These are phyloP conservation scores for Eucommia ulmoides DNA, from an alignment of 257 asterid species.

Conservation along the genomic window DNA sequence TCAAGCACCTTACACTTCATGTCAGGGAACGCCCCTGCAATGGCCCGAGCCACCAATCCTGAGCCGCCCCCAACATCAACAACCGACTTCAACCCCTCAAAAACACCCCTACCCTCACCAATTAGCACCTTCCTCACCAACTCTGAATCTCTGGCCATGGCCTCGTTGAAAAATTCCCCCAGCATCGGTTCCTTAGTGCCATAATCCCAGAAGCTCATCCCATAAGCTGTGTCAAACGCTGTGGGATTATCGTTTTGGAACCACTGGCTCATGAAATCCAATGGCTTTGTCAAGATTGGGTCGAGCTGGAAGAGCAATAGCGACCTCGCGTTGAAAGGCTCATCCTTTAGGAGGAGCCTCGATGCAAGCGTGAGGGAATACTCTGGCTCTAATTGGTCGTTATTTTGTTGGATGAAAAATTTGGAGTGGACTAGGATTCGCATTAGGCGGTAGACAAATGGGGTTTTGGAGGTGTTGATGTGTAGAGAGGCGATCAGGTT, in stretches of 20 bases:
- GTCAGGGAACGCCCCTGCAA: constrained; percentile 2
- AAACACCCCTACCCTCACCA: background rate
- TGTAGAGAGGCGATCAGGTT: constrained; percentile 9
- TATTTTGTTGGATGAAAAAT: no score
- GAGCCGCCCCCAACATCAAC: constrained; percentile 14
- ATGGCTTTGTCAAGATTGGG: constrained; percentile 9
- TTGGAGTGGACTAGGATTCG: constrained; percentile 8
- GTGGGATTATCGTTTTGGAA: constrained; percentile 1
- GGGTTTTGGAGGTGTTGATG: constrained; percentile 2
- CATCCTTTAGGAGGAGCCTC: no score
- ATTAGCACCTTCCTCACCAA: constrained; percentile 1
- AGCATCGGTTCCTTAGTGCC: constrained; percentile 4
- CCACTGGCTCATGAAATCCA: constrained; percentile 8
- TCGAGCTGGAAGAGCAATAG: no score
- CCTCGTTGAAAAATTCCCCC: constrained; percentile 2
- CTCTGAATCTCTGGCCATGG: constrained; percentile 9
- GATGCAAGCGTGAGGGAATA: no score
- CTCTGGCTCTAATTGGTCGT: no score
- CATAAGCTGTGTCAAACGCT: constrained; percentile 1
- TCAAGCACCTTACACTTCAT: constrained; percentile 11
- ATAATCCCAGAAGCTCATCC: constrained; percentile 6
- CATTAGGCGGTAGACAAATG: constrained; percentile 7
- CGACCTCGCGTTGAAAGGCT: no score
- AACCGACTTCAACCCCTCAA: constrained; percentile 2
- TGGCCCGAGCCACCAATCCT: constrained; percentile 6